phyloP scores from a whole-genome alignment of 345 rosid species.

The Syzygium aromaticum region DNA sequence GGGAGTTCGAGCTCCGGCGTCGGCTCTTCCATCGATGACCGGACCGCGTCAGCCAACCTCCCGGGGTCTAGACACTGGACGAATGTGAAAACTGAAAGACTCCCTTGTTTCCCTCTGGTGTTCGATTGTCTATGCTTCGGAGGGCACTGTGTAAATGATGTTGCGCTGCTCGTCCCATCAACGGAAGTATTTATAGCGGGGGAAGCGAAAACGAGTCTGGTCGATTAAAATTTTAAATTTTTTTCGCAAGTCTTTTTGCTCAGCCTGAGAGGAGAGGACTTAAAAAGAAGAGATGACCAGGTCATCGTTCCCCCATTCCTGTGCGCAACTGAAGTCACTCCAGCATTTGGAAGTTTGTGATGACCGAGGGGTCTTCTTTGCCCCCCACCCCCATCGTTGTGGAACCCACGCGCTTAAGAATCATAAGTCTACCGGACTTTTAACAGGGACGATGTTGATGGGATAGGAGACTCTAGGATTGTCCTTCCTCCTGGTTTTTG shows the following conservation, averaged over 20 bases:
- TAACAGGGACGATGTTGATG: background rate
- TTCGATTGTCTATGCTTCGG: background rate
- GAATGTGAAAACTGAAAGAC: too few species aligned
- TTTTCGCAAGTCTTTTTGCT: background rate
- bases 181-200: background rate
- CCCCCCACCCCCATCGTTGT: background rate
- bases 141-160: background rate
- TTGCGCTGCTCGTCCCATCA: background rate
- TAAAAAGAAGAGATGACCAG: background rate
- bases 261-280: background rate
- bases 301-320: background rate
- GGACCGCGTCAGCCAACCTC: background rate
- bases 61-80: too few species aligned
- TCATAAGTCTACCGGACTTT: background rate
- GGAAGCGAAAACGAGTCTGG: background rate
- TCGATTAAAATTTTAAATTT: background rate
- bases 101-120: background rate
- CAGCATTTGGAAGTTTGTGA: background rate
- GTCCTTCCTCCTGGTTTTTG: background rate
- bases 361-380: background rate
- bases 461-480: background rate
- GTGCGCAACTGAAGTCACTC: background rate
- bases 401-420: conserved; percentile 44
- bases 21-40: conserved; percentile 15
- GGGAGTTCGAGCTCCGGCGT: conserved; percentile 50